Evolutionary conservation across 164 flowering plant species (phyloP), one percentile per base, ranked within the genome.

Genomic region (Umbellularia californica): DNA sequence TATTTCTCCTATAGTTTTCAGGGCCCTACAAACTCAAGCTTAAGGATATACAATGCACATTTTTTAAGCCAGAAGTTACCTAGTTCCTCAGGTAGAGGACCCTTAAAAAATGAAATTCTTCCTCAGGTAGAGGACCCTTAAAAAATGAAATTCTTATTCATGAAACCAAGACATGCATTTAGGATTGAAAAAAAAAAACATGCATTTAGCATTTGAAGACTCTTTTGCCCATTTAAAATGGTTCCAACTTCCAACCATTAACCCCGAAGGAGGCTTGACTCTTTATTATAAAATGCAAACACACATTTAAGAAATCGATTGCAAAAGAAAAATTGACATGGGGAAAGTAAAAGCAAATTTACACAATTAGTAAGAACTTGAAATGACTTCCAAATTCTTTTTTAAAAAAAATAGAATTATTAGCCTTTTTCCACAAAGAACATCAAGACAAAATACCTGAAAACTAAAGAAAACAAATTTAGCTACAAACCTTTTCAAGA

Each of bases 401-500:
- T 1, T 2, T 12, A 52, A 52, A 52, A 12, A 5, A 20, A 17
- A 19, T 0, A 0, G 5, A 15, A 55, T 3, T 3, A 55, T 20
- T 55, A 55, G 60, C 17, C 60, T 20, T 55, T 15, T 5, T 4
- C 60, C 17, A 55, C 5, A 55, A 55, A 55, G 60, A 20, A 15
- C n/a, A 15, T 3, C 60, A 55, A 55, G 60, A 55, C n/a, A 55
- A 55, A 19, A 55, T 19, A 14, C 60, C 20, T 15, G 60, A 55
- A 55, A 55, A 12, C 60, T 17, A 55, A 55, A 55, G 60, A 55
- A 55, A 55, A 19, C 2, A 13, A 55, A 55, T 35, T 68, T 13
- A 68, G 19, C 4, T 13, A 30, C 19, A 64, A 71, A 90, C 95
- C 92, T 84, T 79, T 58, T 88, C 88, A 58, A 70, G 5, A 68